phyloP scores from a whole-genome alignment of 345 rosid species.

The Salix brachista region DNA sequence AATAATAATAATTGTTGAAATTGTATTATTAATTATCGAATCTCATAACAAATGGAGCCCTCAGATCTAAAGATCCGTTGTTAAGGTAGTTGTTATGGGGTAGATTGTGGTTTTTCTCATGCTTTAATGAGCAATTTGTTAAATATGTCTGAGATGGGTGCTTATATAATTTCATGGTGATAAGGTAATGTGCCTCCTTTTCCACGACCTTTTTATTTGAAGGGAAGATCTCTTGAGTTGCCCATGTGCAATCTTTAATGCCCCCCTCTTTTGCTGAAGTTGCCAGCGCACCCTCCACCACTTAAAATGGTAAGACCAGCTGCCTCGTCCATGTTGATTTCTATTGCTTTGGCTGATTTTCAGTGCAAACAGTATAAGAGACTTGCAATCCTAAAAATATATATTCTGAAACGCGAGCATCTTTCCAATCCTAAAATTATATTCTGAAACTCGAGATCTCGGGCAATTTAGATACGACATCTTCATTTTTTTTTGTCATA shows the following conservation, averaged over 20 bases:
- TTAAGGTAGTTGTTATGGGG: not conserved
- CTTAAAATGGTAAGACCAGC: constrained; percentile 23
- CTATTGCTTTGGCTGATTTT: constrained; percentile 4
- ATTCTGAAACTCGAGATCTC: not conserved
- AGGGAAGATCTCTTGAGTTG: not conserved
- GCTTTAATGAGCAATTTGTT: no score
- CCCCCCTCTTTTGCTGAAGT: not conserved
- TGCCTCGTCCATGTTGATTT: constrained; percentile 29
- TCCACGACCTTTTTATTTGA: not conserved
- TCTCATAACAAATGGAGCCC: not conserved
- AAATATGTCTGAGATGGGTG: no score
- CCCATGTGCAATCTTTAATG: constrained; percentile 1
- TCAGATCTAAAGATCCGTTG: not conserved
- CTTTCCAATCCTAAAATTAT: not conserved
- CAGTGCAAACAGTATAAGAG: constrained; percentile 12
- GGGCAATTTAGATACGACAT: no score
- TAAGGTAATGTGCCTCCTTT: not conserved
- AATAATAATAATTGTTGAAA: not conserved
- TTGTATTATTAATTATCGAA: not conserved
- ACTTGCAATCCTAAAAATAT: not conserved
- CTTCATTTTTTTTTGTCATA: not conserved
- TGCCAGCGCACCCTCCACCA: not conserved
- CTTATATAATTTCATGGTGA: no score
- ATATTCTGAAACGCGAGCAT: no score
- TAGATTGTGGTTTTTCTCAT: not conserved